Conservation (phyloP, 805 yeast genomes). For the Saccharomyces eubayanus region DNA sequence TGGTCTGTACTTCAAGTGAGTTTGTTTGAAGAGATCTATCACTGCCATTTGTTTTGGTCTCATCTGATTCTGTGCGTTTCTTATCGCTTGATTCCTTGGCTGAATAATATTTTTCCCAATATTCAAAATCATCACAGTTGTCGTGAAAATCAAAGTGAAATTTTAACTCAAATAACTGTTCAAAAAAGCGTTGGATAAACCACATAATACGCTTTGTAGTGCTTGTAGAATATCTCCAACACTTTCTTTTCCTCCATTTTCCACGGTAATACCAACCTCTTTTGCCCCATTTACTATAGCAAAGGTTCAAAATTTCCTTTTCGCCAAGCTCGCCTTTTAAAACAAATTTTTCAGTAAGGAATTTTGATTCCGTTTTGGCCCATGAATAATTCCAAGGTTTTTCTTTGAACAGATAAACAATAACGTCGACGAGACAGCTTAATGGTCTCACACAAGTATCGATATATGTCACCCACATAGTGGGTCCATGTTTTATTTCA, state of each 20-base stretch:
- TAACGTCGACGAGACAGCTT: constrained; percentile 67
- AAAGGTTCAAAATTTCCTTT: constrained; percentile 16
- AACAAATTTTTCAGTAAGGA: constrained; percentile 16
- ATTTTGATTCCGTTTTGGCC: constrained; percentile 18
- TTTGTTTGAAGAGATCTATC: constrained; percentile 9
- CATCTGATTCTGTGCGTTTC: background rate
- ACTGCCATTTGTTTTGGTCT: background rate
- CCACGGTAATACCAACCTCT: constrained; percentile 31
- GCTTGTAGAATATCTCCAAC: constrained; percentile 25
- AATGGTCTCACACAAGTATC: constrained; percentile 76
- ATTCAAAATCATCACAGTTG: constrained; percentile 20
- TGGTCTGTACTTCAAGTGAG: constrained; percentile 1
- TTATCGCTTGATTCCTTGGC: background rate
- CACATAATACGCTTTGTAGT: constrained; percentile 19
- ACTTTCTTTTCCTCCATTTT: constrained; percentile 14
- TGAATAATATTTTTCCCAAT: constrained; percentile 17
- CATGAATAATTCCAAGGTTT: constrained; percentile 60
- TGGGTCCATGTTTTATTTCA: constrained; percentile 42
- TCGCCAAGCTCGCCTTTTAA: constrained; percentile 23
- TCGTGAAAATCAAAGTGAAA: constrained; percentile 14
- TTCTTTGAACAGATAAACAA: constrained; percentile 71
- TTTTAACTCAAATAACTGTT: constrained; percentile 9
- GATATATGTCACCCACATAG: constrained; percentile 54
- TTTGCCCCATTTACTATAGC: constrained; percentile 20
- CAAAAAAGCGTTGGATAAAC: constrained; percentile 19